Evolutionary conservation across 2,329 filamentous ascomycete species (phyloP), one percentile per base, ranked within the genome.

Genomic region (Coniochaeta sp.): DNA sequence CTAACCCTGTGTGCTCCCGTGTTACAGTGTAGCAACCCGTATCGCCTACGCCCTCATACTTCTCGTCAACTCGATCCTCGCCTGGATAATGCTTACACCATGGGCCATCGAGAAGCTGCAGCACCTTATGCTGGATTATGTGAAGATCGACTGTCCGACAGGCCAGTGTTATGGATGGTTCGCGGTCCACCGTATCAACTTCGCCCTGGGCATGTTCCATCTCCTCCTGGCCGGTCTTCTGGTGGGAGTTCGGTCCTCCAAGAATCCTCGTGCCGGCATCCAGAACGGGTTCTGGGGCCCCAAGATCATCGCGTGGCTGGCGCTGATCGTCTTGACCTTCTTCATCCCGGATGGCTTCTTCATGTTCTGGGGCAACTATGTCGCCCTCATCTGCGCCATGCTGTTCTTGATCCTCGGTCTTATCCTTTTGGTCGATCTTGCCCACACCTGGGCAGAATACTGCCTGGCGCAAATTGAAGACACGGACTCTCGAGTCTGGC

Each of bases 281-380:
- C 95, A 99, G 72, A 99, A 99, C 76, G 95, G 93, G n/a, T 99
- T 91, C 75, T 99, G 95, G 95, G 95, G 93, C 1, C 95, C 95
- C 54, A 99, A 99, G 78, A 83, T 99, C 61, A 85, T 97, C 62
- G 85, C 87, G 58, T 99, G 95, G 95, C 72, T 97, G 57, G 86
- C 81, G 16, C 84, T 98, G 66, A 87, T 98, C 62, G 90, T 97
- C 61, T 72, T 96, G 61, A 96, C 93, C 28, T 99, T 98, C 79
- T 85, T 99, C 69, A 97, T 99, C 60, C 95, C 95, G 17, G 93
- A 99, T 71, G 81, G 80, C 30, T 98, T 99, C 81, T 98, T 97
- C 77, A 86, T 96, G 70, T 86, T 96, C 65, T 99, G 92, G 88
- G 95, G 95, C 64, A 96, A 96, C 74, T 98, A 97, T 72, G 85